These are phyloP conservation scores for Pascua sp. DNA, from an alignment of 1,284 basidiomycete genomes.

Conservation along the genomic window DNA sequence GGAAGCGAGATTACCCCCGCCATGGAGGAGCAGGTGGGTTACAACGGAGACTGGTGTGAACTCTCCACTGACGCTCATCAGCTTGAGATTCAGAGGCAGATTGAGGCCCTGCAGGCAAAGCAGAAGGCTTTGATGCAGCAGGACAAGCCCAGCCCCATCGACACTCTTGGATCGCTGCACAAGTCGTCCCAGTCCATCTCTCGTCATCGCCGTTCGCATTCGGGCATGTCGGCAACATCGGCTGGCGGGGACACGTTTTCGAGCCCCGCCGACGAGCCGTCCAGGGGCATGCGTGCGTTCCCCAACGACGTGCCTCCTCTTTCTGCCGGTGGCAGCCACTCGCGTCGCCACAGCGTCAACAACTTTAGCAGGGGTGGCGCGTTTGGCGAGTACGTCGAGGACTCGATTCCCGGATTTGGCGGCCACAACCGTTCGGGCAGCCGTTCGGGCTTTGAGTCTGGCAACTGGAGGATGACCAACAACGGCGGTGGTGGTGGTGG, in stretches of 20 bases:
- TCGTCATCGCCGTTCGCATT: conserved; percentile 83
- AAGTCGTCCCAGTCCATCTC: conserved; percentile 40
- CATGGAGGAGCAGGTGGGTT: conserved; percentile 79
- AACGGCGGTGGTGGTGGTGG: conserved; percentile 60
- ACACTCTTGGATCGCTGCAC: conserved; percentile 24
- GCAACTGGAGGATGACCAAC: conserved; percentile 75
- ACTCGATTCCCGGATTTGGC: conserved; percentile 29
- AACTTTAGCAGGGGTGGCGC: conserved; percentile 54
- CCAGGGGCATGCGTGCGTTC: conserved; percentile 4
- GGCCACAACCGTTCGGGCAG: conserved; percentile 65
- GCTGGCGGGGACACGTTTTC: conserved; percentile 1
- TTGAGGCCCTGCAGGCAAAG: conserved; percentile 83
- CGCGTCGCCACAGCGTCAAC: conserved; percentile 89
- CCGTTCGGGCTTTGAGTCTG: conserved; percentile 53
- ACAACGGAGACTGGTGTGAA: not conserved
- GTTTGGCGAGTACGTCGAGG: conserved; percentile 39
- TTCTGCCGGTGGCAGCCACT: conserved; percentile 63
- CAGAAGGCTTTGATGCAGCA: conserved; percentile 78
- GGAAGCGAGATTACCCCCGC: conserved; percentile 61
- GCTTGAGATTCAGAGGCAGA: conserved; percentile 85
- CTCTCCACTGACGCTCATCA: conserved; percentile 42
- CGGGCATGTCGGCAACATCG: conserved; percentile 53
- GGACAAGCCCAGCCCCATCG: conserved; percentile 62
- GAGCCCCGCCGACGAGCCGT: conserved; percentile 10
- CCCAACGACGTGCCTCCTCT: conserved; percentile 4